phyloP scores from a whole-genome alignment of 768 basidiomycete species.

The Roridomyces roridus region DNA sequence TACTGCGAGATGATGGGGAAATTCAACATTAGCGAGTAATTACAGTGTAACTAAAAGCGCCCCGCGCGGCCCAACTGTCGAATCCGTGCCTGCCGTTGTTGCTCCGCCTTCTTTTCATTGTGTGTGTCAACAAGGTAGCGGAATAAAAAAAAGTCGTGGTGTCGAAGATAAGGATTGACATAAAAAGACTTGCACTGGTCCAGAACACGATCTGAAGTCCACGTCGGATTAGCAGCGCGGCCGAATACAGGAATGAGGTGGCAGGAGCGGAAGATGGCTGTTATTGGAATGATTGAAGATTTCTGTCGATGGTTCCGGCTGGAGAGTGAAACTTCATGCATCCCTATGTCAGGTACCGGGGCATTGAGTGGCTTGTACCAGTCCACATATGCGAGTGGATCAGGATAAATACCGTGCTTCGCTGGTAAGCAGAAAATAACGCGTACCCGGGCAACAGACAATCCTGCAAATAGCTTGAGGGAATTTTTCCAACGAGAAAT shows the following conservation, averaged over 20 bases:
- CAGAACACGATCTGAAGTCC: slow-evolving; percentile 26
- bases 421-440: slow-evolving; percentile 32
- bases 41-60: no score
- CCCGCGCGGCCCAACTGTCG: slow-evolving; percentile 1
- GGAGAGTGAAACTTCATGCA: slow-evolving; percentile 25
- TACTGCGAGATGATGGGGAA: no score
- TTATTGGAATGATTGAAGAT: slow-evolving; percentile 29
- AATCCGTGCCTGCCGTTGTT: background rate
- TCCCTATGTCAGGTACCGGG: slow-evolving; percentile 17
- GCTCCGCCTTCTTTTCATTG: background rate
- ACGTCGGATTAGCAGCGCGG: slow-evolving; percentile 24
- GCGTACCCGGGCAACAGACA: slow-evolving; percentile 31
- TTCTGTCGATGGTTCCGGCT: slow-evolving; percentile 10
- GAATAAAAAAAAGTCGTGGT: slow-evolving; percentile 34
- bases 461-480: slow-evolving; percentile 19
- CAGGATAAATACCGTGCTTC: background rate
- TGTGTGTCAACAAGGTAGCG: slow-evolving; percentile 17
- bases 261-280: slow-evolving; percentile 31
- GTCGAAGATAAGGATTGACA: slow-evolving; percentile 38
- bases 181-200: slow-evolving; percentile 28
- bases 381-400: slow-evolving; percentile 32
- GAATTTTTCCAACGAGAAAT: no score
- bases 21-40: no score
- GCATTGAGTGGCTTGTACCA: slow-evolving; percentile 31
- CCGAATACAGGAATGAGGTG: slow-evolving; percentile 35